A percentile compares a stretch with the other conserved stretches of the same genome.
Evolutionary conservation across 768 basidiomycete species (phyloP).

Genomic region (Trametes gibbosa): DNA sequence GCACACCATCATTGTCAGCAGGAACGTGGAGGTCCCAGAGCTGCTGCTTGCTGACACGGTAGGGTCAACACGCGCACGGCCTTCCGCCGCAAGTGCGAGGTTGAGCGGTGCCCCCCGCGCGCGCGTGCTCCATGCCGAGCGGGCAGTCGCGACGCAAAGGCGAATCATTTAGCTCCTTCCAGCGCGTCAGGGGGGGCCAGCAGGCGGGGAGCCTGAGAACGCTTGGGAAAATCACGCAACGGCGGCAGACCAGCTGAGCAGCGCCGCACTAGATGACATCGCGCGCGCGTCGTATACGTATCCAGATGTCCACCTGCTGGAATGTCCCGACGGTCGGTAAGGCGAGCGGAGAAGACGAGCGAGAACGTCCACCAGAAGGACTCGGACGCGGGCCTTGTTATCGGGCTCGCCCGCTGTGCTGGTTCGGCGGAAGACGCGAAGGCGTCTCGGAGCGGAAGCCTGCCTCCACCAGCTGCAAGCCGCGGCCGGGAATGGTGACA

Average conservation of each 20-base stretch:
- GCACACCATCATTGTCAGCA: too few species aligned
- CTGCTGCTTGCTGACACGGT: too few species aligned
- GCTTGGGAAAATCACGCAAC: constrained; percentile 3
- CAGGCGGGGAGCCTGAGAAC: constrained; percentile 2
- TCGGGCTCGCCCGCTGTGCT: not conserved
- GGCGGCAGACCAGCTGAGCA: constrained; percentile 2
- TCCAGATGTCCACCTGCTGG: not conserved
- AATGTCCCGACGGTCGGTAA: not conserved
- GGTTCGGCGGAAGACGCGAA: not conserved
- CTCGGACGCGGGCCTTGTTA: too few species aligned
- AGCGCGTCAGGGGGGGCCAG: not conserved
- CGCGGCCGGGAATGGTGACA: constrained; percentile 4
- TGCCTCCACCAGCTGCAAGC: not conserved
- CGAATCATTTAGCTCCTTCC: not conserved
- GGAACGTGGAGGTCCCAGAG: too few species aligned
- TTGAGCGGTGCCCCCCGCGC: too few species aligned
- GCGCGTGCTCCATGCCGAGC: too few species aligned
- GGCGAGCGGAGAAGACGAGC: not conserved
- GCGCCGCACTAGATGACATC: not conserved
- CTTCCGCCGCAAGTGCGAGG: too few species aligned
- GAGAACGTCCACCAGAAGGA: not conserved
- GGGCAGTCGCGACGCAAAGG: too few species aligned
- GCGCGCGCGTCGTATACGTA: not conserved
- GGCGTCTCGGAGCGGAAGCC: not conserved
- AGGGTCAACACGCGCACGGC: too few species aligned